phyloP scores from a whole-genome alignment of 164 flowering plant genomes.

The Vitis rotundifolia region DNA sequence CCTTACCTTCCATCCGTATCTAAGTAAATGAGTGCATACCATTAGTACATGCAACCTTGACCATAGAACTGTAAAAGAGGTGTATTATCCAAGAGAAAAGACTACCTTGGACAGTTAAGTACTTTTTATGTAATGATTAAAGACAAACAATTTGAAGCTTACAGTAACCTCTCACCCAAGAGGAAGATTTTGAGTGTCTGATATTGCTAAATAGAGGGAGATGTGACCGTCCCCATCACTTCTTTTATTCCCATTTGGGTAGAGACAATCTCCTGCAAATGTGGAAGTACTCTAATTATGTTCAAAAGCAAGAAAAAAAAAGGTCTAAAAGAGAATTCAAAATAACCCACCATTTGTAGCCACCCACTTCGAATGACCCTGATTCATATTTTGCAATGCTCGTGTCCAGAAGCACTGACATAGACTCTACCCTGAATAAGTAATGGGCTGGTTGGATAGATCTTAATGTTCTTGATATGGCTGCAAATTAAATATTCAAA shows the following conservation, averaged over 20 bases:
- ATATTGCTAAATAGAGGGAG: constrained; percentile 1
- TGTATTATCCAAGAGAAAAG: background rate
- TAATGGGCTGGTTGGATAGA: constrained; percentile 1
- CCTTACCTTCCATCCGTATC: constrained; percentile 6
- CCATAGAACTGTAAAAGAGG: background rate
- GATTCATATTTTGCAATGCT: background rate
- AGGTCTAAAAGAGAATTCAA: background rate
- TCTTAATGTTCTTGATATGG: background rate
- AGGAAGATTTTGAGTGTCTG: too few species aligned
- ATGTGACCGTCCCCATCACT: background rate
- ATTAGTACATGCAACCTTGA: too few species aligned
- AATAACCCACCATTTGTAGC: constrained; percentile 1
- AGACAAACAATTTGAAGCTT: too few species aligned
- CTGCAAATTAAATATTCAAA: too few species aligned
- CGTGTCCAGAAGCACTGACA: background rate
- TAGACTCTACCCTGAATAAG: background rate
- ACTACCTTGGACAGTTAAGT: background rate
- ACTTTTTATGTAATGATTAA: too few species aligned
- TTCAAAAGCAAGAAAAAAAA: background rate
- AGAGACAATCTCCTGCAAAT: background rate
- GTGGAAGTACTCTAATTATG: too few species aligned
- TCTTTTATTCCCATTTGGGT: background rate
- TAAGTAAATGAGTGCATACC: background rate
- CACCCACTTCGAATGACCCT: background rate
- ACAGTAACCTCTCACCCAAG: too few species aligned